Evolutionary conservation across 78 protist species (phyloP).

Genomic region (Cavenderia fasciculata): DNA sequence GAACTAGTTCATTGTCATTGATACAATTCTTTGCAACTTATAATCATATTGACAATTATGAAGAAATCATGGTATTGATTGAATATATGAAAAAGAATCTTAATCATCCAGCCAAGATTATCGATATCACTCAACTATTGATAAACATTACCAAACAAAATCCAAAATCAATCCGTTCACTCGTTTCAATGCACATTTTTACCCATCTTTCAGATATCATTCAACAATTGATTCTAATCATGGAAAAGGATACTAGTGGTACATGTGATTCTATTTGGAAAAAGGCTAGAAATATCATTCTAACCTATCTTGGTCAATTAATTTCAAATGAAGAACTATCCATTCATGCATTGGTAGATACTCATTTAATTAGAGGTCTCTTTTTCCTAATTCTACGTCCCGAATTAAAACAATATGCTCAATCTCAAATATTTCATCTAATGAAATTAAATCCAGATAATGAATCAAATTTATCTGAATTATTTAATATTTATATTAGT

Average conservation of each 20-base stretch:
- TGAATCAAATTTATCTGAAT: background rate
- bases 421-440: conserved; percentile 28
- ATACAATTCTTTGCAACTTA: conserved; percentile 31
- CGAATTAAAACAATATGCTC: conserved; percentile 40
- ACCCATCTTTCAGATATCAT: conserved; percentile 28
- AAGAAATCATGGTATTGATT: conserved; percentile 25
- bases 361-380: conserved; percentile 13
- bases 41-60: conserved; percentile 31
- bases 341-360: conserved; percentile 19
- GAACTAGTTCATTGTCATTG: background rate
- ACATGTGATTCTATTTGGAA: no score
- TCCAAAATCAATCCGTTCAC: conserved; percentile 9
- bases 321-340: conserved; percentile 52
- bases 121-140: conserved; percentile 40
- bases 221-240: background rate
- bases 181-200: conserved; percentile 20
- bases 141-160: conserved; percentile 55
- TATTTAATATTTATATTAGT: conserved; percentile 22
- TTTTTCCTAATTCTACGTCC: conserved; percentile 9
- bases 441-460: conserved; percentile 41
- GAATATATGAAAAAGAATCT: conserved; percentile 15
- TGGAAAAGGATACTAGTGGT: no score
- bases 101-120: conserved; percentile 6
- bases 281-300: conserved; percentile 51
- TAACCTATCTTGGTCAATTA: conserved; percentile 43